Base-by-base conservation (phyloP, 148 eudicot species). In the Rhododendron ovatum region DNA sequence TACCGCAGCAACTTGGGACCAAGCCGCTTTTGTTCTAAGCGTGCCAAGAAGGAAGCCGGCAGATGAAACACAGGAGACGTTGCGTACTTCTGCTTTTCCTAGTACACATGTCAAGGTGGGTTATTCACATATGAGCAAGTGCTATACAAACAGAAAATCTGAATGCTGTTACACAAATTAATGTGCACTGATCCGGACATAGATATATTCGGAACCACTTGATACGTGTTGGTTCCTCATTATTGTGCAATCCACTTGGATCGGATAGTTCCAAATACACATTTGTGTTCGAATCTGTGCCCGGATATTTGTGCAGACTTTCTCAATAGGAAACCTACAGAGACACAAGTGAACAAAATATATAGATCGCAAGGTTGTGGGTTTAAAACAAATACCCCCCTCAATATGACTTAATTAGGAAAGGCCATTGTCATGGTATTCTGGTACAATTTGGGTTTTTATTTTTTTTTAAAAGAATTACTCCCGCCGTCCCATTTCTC, bases 1-100 rank as follows among this genome's bases (percentile, higher is more conserved):
- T 20, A 81, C 63, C 6, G 89, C 87, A 14, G 87, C 89, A 18
- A 87, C 86, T 18, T 78, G 35, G 59, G 89, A 87, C 65, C 89
- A 87, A 55, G 74, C 84, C 2, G 89, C 87, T 26, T 74, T 87
- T 53, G 79, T 87, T 63, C 84, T 87, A 11, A 87, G 89, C 45
- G 79, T 84, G 13, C 84, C 86, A n/a, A 84, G 81, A 37, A 50
- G 84, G 14, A 84, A 69, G 82, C 84, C 75, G 7, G 45, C 45
- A 8, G 87, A 87, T 84, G 84, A 80, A 80, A 79, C 84, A 11
- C 89, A 87, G 45, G 84, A 87, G 37, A 84, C 84, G 1, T 67
- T 79, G 3, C 84, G 87, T 1, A 87, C 89, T 48, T 79, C 86
- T 80, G 78, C 78, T 50, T 87, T 87, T 73, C 89, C 89, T 12